Evolutionary conservation across 1,139 yeast genomes (phyloP).

Genomic region (Hemisphaericaspora xylofermentans): DNA sequence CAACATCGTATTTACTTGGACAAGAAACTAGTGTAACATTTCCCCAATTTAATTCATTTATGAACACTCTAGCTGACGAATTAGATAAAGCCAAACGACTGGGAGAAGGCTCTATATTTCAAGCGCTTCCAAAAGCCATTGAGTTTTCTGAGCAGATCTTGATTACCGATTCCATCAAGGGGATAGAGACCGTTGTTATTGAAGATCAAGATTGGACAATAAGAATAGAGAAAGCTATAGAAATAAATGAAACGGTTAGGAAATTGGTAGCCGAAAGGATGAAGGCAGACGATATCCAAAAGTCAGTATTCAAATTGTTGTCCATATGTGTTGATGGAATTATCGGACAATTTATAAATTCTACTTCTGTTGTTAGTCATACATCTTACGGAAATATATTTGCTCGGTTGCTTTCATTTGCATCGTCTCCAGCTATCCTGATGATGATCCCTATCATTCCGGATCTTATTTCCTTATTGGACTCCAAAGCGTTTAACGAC

Average conservation of each 20-base stretch:
- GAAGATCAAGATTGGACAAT: slow-evolving; percentile 76
- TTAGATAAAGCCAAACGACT: slow-evolving; percentile 19
- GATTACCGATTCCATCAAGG: slow-evolving; percentile 61
- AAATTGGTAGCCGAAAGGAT: slow-evolving; percentile 31
- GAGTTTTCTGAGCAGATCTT: slow-evolving; percentile 54
- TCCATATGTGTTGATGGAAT: slow-evolving; percentile 29
- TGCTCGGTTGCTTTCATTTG: slow-evolving; percentile 34
- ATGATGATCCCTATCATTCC: slow-evolving; percentile 19
- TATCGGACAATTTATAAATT: slow-evolving; percentile 22
- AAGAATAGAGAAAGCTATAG: slow-evolving; percentile 70
- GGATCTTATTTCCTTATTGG: slow-evolving; percentile 24
- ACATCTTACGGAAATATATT: slow-evolving; percentile 30
- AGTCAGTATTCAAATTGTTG: slow-evolving; percentile 19
- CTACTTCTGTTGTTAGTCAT: slow-evolving; percentile 17
- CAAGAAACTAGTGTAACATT: slow-evolving; percentile 34
- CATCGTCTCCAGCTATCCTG: slow-evolving; percentile 31
- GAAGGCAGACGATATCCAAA: slow-evolving; percentile 13
- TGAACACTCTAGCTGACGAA: slow-evolving; percentile 28
- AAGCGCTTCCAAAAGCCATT: slow-evolving; percentile 40
- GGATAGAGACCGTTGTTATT: slow-evolving; percentile 54
- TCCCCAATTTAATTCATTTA: slow-evolving; percentile 41
- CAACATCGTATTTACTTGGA: slow-evolving; percentile 47
- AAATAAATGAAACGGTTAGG: slow-evolving; percentile 57
- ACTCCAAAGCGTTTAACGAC: slow-evolving; percentile 26
- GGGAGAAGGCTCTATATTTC: slow-evolving; percentile 23